Evolutionary conservation across 371 early-diverging fungal genomes (phyloP), one percentile per base, ranked within the genome.

Genomic region (Nematocida sp.): DNA sequence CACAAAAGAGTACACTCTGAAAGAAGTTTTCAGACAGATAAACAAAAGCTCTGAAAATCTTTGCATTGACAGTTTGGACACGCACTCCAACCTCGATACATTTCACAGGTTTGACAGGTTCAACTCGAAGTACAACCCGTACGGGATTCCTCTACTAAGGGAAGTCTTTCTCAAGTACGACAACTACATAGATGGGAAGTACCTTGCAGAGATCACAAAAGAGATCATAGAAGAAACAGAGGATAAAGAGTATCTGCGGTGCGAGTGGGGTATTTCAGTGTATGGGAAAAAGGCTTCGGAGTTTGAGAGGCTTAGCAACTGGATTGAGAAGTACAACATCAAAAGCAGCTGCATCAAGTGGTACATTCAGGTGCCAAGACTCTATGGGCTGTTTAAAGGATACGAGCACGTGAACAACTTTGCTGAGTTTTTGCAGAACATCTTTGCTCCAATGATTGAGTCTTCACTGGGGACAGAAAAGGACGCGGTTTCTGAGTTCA

Each of bases 111-210:
- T 94, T 77, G 94, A 95, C 85, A 91, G 92, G 82, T 94, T 95
- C 86, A 94, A 94, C 81, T 85, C 91, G 49, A 94, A 95, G 83
- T 95, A 94, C 83, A 94, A 93, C 77, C 94, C 94, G 2, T 86
- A 91, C 36, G 93, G 93, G 23, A 49, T 67, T 23, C 84, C 85
- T 7, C 83, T 87, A 37, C 70, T 87, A 40, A 83, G 92, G 74
- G 91, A 90, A 78, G 90, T 92, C 57, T 92, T 92, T 66, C 84
- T 93, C 85, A 96, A 96, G 85, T 91, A 94, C 0, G 95, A 96
- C 80, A 96, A 95, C 81, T 88, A 85, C 66, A 89, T 93, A 64
- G 77, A 89, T 3, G 96, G 96, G 15, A 83, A 87, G 25, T 96
- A 91, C 80, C 82, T 96, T 48, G 93, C 94, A 7, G 92, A 96